phyloP scores from a whole-genome alignment of 495 filamentous ascomycete species.

The Daldinia decipiens region DNA sequence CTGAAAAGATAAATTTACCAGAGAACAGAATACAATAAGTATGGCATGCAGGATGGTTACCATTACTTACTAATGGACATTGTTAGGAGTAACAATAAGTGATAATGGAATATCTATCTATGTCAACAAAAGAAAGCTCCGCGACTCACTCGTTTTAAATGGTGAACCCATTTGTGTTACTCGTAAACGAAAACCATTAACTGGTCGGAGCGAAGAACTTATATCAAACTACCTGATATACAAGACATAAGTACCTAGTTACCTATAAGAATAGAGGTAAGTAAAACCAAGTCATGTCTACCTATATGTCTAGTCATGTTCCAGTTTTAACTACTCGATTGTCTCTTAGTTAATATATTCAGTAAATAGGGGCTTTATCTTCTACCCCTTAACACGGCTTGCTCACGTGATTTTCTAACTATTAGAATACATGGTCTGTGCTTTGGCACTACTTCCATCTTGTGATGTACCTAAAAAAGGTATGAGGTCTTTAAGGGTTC shows the following conservation, averaged over 20 bases:
- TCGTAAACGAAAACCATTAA: not conserved
- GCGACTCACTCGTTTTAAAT: too few species aligned
- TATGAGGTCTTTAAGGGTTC: not conserved
- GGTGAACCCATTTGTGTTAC: not conserved
- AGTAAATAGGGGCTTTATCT: not conserved
- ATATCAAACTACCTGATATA: not conserved
- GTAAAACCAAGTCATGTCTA: not conserved
- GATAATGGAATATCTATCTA: not conserved
- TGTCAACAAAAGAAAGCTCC: not conserved
- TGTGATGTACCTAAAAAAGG: not conserved
- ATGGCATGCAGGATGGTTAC: not conserved
- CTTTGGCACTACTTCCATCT: not conserved
- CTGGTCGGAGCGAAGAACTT: not conserved
- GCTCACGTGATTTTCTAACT: not conserved
- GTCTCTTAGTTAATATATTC: not conserved
- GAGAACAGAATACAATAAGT: not conserved
- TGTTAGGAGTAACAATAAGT: not conserved
- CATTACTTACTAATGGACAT: not conserved
- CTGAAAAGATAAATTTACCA: not conserved
- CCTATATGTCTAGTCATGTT: not conserved
- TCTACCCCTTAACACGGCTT: not conserved
- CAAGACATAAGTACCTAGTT: too few species aligned
- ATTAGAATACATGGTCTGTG: not conserved
- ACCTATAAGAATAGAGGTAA: not conserved
- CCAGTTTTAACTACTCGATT: not conserved